Evolutionary conservation across 2,329 filamentous ascomycete species (phyloP).

Genomic region (Arachnopeziza araneosa): DNA sequence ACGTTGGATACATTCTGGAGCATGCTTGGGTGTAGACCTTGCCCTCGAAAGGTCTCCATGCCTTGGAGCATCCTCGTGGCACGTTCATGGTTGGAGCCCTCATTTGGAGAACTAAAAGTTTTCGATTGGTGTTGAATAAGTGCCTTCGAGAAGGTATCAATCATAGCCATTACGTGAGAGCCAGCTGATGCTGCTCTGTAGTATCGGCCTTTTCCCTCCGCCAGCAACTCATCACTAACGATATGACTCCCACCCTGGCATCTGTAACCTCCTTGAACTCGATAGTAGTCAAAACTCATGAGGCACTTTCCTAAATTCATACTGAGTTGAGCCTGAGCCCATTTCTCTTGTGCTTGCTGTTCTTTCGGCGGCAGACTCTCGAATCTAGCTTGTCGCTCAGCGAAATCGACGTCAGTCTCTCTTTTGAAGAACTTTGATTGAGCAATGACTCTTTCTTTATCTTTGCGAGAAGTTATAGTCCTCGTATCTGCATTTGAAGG

Average conservation of each 20-base stretch:
- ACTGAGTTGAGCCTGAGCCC: not conserved
- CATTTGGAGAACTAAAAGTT: no score
- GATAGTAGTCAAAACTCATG: not conserved
- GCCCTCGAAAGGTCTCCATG: no score
- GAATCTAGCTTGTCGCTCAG: not conserved
- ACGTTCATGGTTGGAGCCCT: no score
- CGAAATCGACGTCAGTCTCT: not conserved
- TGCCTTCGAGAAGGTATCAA: no score
- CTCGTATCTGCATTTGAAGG: not conserved
- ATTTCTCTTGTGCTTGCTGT: not conserved
- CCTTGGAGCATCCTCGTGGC: no score
- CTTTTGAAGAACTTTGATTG: not conserved
- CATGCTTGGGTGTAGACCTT: no score
- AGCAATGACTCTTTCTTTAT: not conserved
- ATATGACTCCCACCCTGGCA: not conserved
- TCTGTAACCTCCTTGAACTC: not conserved
- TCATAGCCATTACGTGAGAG: no score
- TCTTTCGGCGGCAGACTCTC: not conserved
- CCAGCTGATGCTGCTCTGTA: not conserved
- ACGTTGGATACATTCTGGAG: no score
- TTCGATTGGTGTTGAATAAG: no score
- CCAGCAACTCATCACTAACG: not conserved
- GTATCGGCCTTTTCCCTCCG: not conserved
- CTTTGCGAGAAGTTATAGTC: not conserved
- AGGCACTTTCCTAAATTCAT: not conserved